Evolutionary conservation across 2,329 filamentous ascomycete genomes (phyloP).

Genomic region (Fusarium palustre): DNA sequence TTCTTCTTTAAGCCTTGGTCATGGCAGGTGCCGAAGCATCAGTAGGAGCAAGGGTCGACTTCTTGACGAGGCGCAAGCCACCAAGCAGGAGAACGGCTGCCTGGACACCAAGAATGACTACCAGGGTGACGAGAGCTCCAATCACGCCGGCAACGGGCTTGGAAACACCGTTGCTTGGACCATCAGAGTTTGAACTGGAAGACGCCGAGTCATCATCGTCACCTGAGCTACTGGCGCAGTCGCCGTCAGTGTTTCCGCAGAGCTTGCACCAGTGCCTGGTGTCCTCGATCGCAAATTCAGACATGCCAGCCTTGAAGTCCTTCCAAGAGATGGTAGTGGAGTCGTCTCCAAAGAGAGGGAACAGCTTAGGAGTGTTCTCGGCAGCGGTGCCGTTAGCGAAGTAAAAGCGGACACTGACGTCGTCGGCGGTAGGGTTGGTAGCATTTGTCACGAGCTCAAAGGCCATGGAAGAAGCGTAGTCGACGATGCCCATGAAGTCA

Average conservation of each 20-base stretch:
- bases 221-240: slow-evolving; percentile 63
- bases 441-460: slow-evolving; percentile 77
- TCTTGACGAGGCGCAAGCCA: slow-evolving; percentile 62
- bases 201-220: slow-evolving; percentile 37
- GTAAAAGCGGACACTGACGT: slow-evolving; percentile 70
- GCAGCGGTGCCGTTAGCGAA: slow-evolving; percentile 70
- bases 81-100: slow-evolving; percentile 57
- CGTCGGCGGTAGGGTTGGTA: slow-evolving; percentile 57
- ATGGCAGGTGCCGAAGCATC: slow-evolving; percentile 16
- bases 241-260: slow-evolving; percentile 78
- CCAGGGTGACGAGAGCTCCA: slow-evolving; percentile 73
- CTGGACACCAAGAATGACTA: slow-evolving; percentile 61
- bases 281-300: slow-evolving; percentile 73
- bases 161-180: slow-evolving; percentile 64
- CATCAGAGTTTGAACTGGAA: slow-evolving; percentile 32
- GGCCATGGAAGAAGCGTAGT: slow-evolving; percentile 84
- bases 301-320: slow-evolving; percentile 73
- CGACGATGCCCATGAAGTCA: slow-evolving; percentile 81
- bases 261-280: slow-evolving; percentile 77
- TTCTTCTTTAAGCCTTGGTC: slow-evolving; percentile 41
- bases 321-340: slow-evolving; percentile 72
- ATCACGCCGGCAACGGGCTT: slow-evolving; percentile 84
- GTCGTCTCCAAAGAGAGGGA: slow-evolving; percentile 70
- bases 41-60: slow-evolving; percentile 52
- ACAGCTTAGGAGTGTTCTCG: slow-evolving; percentile 63